Base-by-base conservation (phyloP, 2,329 filamentous ascomycete species). In the Cryphonectria nitschkei region DNA sequence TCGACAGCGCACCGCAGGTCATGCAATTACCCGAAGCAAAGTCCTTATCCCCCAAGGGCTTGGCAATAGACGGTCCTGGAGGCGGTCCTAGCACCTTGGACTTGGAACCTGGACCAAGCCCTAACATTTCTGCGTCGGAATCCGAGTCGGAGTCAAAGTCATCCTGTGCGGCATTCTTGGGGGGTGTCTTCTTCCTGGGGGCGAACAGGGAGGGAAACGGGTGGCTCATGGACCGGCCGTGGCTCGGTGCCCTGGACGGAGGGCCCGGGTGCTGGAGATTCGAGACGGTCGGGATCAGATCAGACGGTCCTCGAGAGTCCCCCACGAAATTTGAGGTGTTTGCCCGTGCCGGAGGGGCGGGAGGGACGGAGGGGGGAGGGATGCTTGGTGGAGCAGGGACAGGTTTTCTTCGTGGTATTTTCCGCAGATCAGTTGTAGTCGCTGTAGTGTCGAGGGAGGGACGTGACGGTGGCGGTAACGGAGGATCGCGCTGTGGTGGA, bases 1-100 rank as follows among this genome's bases (percentile, higher is more conserved):
- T 87, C 74, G 97, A 91, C 69, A 90, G 88, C 68, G 92, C 92
- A 76, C 91, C 92, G 80, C 94, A 97, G 46, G 94, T 95, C 88
- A 95, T 94, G 79, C 94, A 97, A 75, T 89, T 90, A 32, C 93
- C 92, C 43, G 89, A 90, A 39, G 85, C 84, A 76, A 91, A 88
- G 75, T 93, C 89, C 75, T 86, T 88, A 74, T 79, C 83, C 43
- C 78, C 80, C 14, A 70, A 72, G 50, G 71, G 74, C 60, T 46
- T 67, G 22, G 61, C 54, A 60, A 63, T 65, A 3, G 65, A 41
- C 39, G 71, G 68, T 2, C 68, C 68, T 29, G 39, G 9, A 56
- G 54, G 46, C 32, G 68, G 68, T 39, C 34, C 43, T 34, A 68
- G 68, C 63, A 65, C 62, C 76, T 84, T 79, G 76, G 82, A 74